A percentile compares a stretch with the other conserved stretches of the same genome.
These are phyloP conservation scores for Podila verticillata DNA, from an alignment of 192 early-diverging fungal genomes.

Conservation along the genomic window DNA sequence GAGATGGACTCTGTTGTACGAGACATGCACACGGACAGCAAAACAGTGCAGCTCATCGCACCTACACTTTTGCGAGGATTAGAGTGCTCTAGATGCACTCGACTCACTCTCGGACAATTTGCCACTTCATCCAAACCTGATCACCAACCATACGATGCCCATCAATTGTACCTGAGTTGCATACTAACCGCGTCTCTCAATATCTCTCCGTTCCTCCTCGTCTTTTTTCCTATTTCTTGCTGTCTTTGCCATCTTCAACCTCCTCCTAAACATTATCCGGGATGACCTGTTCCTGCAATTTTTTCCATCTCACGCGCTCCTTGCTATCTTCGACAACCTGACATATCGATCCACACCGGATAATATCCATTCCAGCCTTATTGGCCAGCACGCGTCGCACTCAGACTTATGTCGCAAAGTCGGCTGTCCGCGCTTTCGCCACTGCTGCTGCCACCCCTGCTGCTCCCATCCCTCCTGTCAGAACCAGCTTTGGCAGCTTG, in stretches of 20 bases:
- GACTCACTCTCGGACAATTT: too few relatives aligned
- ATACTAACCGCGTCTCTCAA: too few relatives aligned
- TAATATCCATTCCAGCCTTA: conserved; percentile 11
- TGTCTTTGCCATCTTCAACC: too few relatives aligned
- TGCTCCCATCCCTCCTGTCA: conserved; percentile 35
- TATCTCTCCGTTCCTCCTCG: too few relatives aligned
- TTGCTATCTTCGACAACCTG: not conserved
- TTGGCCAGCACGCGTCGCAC: conserved; percentile 24
- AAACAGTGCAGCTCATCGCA: not conserved
- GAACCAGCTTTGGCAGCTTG: conserved; percentile 73
- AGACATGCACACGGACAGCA: not conserved
- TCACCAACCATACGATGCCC: too few relatives aligned
- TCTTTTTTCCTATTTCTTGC: too few relatives aligned
- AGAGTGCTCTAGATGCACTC: too few relatives aligned
- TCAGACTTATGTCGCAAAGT: conserved; percentile 51
- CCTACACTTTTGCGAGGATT: too few relatives aligned
- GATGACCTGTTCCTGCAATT: not conserved
- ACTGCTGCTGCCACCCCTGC: conserved; percentile 46
- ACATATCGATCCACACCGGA: not conserved
- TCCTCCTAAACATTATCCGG: too few relatives aligned
- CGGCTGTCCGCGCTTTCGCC: conserved; percentile 27
- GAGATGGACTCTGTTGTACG: not conserved
- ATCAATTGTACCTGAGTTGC: too few relatives aligned
- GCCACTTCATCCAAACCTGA: too few relatives aligned
- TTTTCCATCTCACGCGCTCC: not conserved